phyloP scores from a whole-genome alignment of 495 filamentous ascomycete genomes.

The Emericellopsis terricola region DNA sequence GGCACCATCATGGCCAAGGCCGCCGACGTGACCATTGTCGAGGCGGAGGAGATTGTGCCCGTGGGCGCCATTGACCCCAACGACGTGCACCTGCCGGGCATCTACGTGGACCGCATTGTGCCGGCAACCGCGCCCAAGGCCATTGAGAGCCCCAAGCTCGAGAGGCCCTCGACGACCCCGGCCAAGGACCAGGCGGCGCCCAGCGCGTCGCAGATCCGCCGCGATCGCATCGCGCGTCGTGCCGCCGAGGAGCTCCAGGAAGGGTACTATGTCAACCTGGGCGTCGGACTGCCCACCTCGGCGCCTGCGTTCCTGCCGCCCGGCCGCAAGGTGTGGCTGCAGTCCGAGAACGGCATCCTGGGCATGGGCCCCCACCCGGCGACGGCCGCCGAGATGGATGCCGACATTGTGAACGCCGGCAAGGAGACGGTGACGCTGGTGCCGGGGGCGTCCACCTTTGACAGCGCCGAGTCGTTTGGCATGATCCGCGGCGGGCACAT shows the following conservation, averaged over 20 bases:
- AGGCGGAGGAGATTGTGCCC: constrained; percentile 50
- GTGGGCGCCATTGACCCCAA: constrained; percentile 38
- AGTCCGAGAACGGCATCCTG: constrained; percentile 43
- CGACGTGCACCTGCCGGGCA: constrained; percentile 41
- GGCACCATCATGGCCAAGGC: constrained; percentile 43
- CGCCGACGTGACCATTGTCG: constrained; percentile 42
- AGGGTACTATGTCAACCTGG: constrained; percentile 49
- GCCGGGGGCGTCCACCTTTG: constrained; percentile 36
- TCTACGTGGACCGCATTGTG: constrained; percentile 46
- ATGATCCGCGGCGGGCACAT: constrained; percentile 46
- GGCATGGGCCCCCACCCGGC: constrained; percentile 43
- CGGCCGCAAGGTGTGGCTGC: constrained; percentile 34
- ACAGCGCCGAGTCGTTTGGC: constrained; percentile 38
- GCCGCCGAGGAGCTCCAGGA: constrained; percentile 44
- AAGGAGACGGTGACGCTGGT: constrained; percentile 43
- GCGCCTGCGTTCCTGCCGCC: constrained; percentile 35
- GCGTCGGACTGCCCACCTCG: constrained; percentile 45
- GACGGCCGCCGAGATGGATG: constrained; percentile 29
- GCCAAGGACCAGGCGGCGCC: constrained; percentile 5
- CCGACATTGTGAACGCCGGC: constrained; percentile 43
- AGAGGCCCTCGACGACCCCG: constrained; percentile 6
- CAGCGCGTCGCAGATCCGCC: constrained; percentile 17
- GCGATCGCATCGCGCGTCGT: constrained; percentile 38
- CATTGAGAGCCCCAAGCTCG: constrained; percentile 37
- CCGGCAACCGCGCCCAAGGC: constrained; percentile 33